Evolutionary conservation across 208 protist species (phyloP).

Genomic region (Wallacemonas collosoma): DNA sequence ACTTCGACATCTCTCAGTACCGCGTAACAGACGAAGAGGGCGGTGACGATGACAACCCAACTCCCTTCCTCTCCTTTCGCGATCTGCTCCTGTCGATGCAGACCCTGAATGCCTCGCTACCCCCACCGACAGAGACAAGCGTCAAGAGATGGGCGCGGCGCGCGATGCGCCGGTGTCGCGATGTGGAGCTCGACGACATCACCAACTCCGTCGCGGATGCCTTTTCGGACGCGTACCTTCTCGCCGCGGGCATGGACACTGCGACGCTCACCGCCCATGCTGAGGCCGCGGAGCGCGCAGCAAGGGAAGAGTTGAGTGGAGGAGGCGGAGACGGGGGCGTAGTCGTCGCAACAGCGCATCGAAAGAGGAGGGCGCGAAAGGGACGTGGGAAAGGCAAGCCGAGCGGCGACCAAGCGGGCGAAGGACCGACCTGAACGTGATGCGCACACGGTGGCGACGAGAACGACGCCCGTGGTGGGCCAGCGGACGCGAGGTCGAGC

Average conservation of each 20-base stretch:
- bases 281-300: slow-evolving; percentile 14
- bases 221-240: neutral
- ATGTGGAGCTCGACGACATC: neutral
- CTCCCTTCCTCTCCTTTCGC: slow-evolving; percentile 29
- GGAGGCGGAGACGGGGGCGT: neutral
- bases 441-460: too few species aligned
- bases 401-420: neutral
- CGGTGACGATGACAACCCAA: slow-evolving; percentile 19
- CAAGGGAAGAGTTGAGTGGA: neutral
- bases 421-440: too few species aligned
- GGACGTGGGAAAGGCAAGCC: neutral
- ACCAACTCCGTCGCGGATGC: slow-evolving; percentile 10
- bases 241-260: neutral
- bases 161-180: slow-evolving; percentile 11
- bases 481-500: too few species aligned
- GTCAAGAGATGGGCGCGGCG: slow-evolving; percentile 40
- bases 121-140: slow-evolving; percentile 35
- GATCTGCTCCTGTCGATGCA: slow-evolving; percentile 39
- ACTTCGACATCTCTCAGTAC: slow-evolving; percentile 21
- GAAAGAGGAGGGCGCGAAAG: neutral
- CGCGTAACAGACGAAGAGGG: slow-evolving; percentile 2
- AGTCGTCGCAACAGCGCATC: neutral
- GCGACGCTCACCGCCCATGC: slow-evolving; percentile 16
- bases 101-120: slow-evolving; percentile 24
- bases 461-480: too few species aligned